phyloP scores from a whole-genome alignment of 169 alveolate genomes.

The Plasmodium inui region DNA sequence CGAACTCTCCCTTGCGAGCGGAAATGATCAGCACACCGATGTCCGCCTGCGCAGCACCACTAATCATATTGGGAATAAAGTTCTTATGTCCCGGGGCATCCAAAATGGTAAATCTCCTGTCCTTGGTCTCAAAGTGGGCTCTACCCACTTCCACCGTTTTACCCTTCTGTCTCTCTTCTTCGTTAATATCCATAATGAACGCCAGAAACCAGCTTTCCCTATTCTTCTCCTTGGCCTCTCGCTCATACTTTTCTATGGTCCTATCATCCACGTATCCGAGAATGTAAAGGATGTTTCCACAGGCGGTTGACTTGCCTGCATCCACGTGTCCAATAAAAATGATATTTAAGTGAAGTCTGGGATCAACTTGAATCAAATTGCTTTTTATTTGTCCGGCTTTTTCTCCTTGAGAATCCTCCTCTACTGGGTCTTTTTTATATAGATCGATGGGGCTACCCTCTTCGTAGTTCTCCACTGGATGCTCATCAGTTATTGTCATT shows the following conservation, averaged over 20 bases:
- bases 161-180: conserved; percentile 98
- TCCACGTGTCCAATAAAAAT: conserved; percentile 99
- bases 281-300: conserved; percentile 94
- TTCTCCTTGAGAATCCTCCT: conserved; percentile 38
- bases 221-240: conserved; percentile 98
- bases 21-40: conserved; percentile 98
- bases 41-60: conserved; percentile 99
- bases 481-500: not conserved
- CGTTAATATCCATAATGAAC: conserved; percentile 99
- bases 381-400: conserved; percentile 25
- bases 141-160: conserved; percentile 99
- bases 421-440: conserved; percentile 8
- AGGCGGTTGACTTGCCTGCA: conserved; percentile 99
- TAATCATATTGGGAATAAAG: conserved; percentile 99
- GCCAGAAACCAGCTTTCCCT: conserved; percentile 99
- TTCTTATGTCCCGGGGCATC: conserved; percentile 99
- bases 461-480: conserved; percentile 16
- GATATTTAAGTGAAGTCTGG: conserved; percentile 93
- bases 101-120: conserved; percentile 96
- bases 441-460: not conserved
- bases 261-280: conserved; percentile 96
- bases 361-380: conserved; percentile 84
- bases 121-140: conserved; percentile 95
- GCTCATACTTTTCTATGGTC: conserved; percentile 96
- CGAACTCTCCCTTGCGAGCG: conserved; percentile 98